Evolutionary conservation across 73 alveolate genomes (phyloP), one percentile per base, ranked within the genome.

Genomic region (Stentor roeselii): DNA sequence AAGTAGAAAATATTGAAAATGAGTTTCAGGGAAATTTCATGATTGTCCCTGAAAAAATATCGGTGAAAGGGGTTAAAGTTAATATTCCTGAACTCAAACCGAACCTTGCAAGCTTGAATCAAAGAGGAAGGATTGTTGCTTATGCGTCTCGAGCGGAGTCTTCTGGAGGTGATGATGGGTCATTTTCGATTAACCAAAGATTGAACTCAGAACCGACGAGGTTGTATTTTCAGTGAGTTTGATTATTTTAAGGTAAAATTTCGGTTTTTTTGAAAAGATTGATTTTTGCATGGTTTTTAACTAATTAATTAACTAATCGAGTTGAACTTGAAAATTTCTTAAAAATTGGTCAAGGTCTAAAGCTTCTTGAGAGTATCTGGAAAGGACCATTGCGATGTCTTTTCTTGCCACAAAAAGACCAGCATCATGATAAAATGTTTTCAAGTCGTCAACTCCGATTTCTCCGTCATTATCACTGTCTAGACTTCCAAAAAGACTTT

Each of bases 121-220:
- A 50, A 50, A 50, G 67, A 50, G 67, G 67, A 50, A 50, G 67
- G 67, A 21, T 50, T 50, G 67, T 50, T 50, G 67, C 30, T 6
- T 50, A 11, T 50, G 67, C 67, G 6, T 11, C 30, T 50, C 6
- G 67, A 50, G 67, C 30, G 67, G 67, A 11, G 6, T 50, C 67
- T 11, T 21, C 67, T 11, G 21, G 6, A 11, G 30, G 30, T 50
- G 67, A 50, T 50, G 21, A 50, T 21, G 67, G 30, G 6, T 50
- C 67, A 21, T 11, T 50, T 50, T 50, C 67, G 21, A 50, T 50
- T 11, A 6, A 6, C 21, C 21, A 11, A 21, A 6, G 67, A 50
- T 50, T 50, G 67, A 50, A 50, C 21, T 11, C 67, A 11, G 67
- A 50, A 21, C 67, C 67, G 21, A n/a, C n/a, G n/a, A n/a, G n/a